Evolutionary conservation across 352 stramenopile genomes (phyloP).

Genomic region (Hyaloperonospora arabidopsidis): DNA sequence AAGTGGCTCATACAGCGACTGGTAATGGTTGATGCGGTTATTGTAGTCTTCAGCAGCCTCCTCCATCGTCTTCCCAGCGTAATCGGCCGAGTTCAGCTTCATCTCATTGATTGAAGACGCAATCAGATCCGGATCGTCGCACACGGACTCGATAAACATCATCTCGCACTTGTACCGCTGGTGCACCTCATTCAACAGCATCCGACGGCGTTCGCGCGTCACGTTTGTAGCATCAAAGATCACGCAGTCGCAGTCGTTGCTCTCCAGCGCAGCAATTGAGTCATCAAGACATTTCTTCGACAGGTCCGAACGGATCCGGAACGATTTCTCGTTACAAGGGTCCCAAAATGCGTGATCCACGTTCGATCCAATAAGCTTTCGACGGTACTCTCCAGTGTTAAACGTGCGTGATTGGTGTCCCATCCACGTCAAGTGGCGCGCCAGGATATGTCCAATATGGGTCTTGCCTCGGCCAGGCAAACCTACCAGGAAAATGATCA

Average conservation of each 20-base stretch:
- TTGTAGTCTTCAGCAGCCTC: conserved; percentile 69
- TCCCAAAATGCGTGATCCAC: conserved; percentile 81
- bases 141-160: conserved; percentile 82
- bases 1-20: conserved; percentile 61
- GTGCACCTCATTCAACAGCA: conserved; percentile 46
- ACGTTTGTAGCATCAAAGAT: conserved; percentile 84
- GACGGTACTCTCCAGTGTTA: conserved; percentile 79
- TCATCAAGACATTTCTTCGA: conserved; percentile 65
- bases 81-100: conserved; percentile 78
- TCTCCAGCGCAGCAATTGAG: conserved; percentile 55
- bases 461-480: conserved; percentile 77
- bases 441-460: conserved; percentile 77
- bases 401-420: conserved; percentile 74
- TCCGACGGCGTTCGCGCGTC: conserved; percentile 53
- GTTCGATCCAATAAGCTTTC: conserved; percentile 50
- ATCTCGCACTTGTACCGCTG: conserved; percentile 68
- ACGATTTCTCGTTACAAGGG: conserved; percentile 62
- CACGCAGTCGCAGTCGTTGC: conserved; percentile 64
- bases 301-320: conserved; percentile 59
- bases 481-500: conserved; percentile 77
- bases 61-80: conserved; percentile 60
- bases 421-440: conserved; percentile 81
- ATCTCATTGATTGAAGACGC: conserved; percentile 80
- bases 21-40: conserved; percentile 75
- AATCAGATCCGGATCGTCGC: conserved; percentile 61